Base-by-base conservation (phyloP, 116 monocot genomes). In the Zostera marina region DNA sequence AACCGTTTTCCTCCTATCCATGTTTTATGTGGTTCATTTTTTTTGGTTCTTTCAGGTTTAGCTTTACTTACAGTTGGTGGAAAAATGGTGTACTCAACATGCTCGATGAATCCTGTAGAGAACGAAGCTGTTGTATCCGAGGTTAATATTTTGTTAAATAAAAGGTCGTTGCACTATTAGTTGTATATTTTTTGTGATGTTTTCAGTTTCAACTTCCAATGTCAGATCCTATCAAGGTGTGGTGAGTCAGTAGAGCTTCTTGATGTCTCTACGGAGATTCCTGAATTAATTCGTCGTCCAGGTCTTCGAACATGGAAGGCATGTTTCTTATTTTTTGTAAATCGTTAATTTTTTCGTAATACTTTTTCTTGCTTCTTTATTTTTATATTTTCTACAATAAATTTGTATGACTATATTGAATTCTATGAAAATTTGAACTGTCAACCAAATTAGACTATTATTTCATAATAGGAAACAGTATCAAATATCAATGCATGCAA, bases 31-130 rank as follows among this genome's bases (percentile, higher is more conserved):
- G 49, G 32, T 32, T 59, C 14, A 17, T 46, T 23, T 44, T 46
- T 44, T 66, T 20, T 25, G 7, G 3, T 53, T 15, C 42, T 53
- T 61, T 23, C 22, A 96, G 96, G 96, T 62, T 44, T 89, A 64
- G 52, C 78, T 60, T 74, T 89, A 74, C 80, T 96, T 65, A 88
- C 85, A 85, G 77, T 89, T 39, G 89, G 89, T 54, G 96, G 96
- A 54, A 82, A 82, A 65, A 89, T 96, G 80, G 96, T 96, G 63
- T 96, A 96, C 53, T 96, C 96, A 32, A 96, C 89, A 3, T 96
- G 96, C 58, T 89, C 85, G 63, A 82, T 96, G 96, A 96, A 96
- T 79, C 96, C 96, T 16, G 82, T 96, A 65, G 96, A 96, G 78
- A 85, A 96, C 73, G 96, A 96, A 61, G 96, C 96, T 68, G 96